Conservation (phyloP, 805 yeast genomes). For the Trichomonascus vanleenenianus region DNA sequence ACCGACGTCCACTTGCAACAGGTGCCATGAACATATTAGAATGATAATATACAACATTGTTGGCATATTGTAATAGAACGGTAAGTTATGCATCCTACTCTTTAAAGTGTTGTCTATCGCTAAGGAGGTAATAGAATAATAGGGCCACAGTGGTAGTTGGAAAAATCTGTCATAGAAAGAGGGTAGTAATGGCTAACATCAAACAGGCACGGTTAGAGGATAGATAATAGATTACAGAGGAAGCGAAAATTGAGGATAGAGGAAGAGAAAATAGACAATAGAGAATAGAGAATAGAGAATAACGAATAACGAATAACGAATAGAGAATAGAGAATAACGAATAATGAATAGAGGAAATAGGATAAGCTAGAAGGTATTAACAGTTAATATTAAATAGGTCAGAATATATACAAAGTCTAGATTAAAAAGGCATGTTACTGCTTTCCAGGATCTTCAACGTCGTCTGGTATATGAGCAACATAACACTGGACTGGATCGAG, state of each 20-base stretch:
- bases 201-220: too few relatives aligned
- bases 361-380: neutral
- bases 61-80: neutral
- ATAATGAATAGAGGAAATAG: neutral
- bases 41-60: neutral
- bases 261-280: too few relatives aligned
- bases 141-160: too few relatives aligned
- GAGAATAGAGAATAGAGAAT: too few relatives aligned
- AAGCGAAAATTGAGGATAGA: too few relatives aligned
- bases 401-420: neutral
- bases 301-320: neutral
- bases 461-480: constrained; percentile 81
- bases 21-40: neutral
- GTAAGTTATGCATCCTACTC: too few relatives aligned
- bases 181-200: too few relatives aligned
- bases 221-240: too few relatives aligned
- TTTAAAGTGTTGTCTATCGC: too few relatives aligned
- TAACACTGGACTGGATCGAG: constrained; percentile 85
- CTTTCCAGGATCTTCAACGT: constrained; percentile 50
- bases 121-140: too few relatives aligned
- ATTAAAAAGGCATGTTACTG: constrained; percentile 2
- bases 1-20: neutral
- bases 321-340: too few relatives aligned
- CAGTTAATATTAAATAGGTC: neutral
- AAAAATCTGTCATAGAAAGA: too few relatives aligned